Evolutionary conservation across 352 stramenopile species (phyloP).

Genomic region (Plasmopara muralis): DNA sequence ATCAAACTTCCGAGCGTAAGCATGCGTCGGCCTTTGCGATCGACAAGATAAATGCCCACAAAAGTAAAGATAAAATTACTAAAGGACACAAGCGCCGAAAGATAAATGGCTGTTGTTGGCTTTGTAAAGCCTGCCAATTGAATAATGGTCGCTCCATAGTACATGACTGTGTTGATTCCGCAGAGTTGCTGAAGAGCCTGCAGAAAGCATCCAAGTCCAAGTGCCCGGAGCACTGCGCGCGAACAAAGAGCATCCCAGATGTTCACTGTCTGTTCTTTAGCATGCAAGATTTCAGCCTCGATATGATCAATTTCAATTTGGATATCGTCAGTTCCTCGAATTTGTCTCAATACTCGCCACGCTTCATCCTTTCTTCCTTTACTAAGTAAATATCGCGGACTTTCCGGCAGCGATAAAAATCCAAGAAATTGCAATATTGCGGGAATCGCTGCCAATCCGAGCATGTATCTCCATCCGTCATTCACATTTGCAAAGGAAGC

Average conservation of each 20-base stretch:
- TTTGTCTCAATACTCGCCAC: slow-evolving; percentile 33
- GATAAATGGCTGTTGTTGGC: slow-evolving; percentile 65
- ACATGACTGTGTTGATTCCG: slow-evolving; percentile 88
- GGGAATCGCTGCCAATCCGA: slow-evolving; percentile 64
- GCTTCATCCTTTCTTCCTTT: slow-evolving; percentile 43
- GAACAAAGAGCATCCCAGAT: slow-evolving; percentile 31
- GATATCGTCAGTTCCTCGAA: slow-evolving; percentile 50
- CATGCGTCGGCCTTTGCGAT: slow-evolving; percentile 19
- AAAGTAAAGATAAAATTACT: slow-evolving; percentile 39
- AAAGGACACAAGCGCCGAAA: slow-evolving; percentile 56
- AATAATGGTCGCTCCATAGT: slow-evolving; percentile 79
- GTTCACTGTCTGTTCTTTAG: slow-evolving; percentile 21
- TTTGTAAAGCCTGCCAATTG: slow-evolving; percentile 74
- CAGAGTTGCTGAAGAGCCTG: slow-evolving; percentile 49
- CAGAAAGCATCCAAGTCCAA: slow-evolving; percentile 44
- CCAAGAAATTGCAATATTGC: slow-evolving; percentile 59
- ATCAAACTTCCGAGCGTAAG: slow-evolving; percentile 24
- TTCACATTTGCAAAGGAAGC: slow-evolving; percentile 42
- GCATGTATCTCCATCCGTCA: slow-evolving; percentile 77
- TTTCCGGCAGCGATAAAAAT: slow-evolving; percentile 68
- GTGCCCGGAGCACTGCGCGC: slow-evolving; percentile 22
- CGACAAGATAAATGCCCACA: slow-evolving; percentile 28
- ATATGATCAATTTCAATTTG: slow-evolving; percentile 52
- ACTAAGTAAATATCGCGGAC: slow-evolving; percentile 54
- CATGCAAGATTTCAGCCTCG: slow-evolving; percentile 38